Conservation (phyloP, 1,139 yeast species). For the Yamadazyma sp. region DNA sequence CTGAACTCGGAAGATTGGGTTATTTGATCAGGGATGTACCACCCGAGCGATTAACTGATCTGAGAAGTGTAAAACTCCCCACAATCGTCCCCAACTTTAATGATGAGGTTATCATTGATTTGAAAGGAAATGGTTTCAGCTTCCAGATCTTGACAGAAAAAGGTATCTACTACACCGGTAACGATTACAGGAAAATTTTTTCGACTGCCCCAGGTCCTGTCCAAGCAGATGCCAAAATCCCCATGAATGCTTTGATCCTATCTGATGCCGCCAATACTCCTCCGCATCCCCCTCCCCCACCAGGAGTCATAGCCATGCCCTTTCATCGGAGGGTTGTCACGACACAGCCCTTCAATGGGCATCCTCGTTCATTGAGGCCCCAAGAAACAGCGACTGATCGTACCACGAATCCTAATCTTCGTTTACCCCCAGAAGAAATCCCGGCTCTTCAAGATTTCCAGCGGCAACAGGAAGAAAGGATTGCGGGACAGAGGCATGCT, state of each 20-base stretch:
- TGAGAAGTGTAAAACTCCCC: constrained; percentile 41
- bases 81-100: constrained; percentile 33
- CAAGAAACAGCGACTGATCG: background rate
- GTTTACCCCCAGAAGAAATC: constrained; percentile 22
- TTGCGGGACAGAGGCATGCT: constrained; percentile 3
- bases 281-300: too few relatives aligned
- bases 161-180: constrained; percentile 59
- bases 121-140: constrained; percentile 69
- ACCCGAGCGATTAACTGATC: constrained; percentile 24
- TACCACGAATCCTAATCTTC: constrained; percentile 20
- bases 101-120: constrained; percentile 47
- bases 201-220: constrained; percentile 23
- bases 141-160: constrained; percentile 56
- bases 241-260: background rate
- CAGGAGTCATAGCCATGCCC: background rate
- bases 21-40: constrained; percentile 34
- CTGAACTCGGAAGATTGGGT: constrained; percentile 59
- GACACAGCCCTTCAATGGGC: constrained; percentile 2
- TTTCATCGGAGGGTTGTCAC: background rate
- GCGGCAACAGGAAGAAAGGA: constrained; percentile 11
- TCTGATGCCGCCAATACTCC: constrained; percentile 1
- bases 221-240: constrained; percentile 7
- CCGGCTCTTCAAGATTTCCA: constrained; percentile 11
- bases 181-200: constrained; percentile 39
- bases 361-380: background rate